Conservation (phyloP, 2,329 filamentous ascomycete genomes). For the Fusarium musae region DNA sequence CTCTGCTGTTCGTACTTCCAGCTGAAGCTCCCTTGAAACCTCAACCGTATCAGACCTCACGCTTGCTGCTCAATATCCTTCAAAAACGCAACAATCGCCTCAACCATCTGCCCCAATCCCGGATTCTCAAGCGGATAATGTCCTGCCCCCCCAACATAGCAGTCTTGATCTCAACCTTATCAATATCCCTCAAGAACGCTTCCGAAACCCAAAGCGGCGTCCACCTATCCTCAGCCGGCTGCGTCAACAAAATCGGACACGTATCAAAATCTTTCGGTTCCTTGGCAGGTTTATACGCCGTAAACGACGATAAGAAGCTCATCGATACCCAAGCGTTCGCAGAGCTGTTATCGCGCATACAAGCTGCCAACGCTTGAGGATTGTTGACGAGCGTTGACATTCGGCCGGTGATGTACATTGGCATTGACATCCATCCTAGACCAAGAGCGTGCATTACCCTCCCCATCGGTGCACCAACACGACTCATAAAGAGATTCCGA, state of each 20-base stretch:
- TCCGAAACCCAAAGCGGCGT: neutral
- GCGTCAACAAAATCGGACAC: constrained; percentile 10
- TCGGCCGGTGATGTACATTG: neutral
- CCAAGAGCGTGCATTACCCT: neutral
- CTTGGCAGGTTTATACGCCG: neutral
- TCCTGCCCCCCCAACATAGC: neutral
- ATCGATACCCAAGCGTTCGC: neutral
- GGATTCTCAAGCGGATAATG: constrained; percentile 15
- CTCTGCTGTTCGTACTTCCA: too few relatives aligned
- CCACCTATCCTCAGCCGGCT: neutral
- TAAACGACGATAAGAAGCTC: neutral
- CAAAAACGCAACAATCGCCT: neutral
- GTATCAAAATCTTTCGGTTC: constrained; percentile 6
- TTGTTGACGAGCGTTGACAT: constrained; percentile 20
- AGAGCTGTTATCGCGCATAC: neutral
- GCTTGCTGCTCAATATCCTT: neutral
- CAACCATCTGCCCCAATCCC: constrained; percentile 2
- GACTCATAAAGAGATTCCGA: constrained; percentile 13
- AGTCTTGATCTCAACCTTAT: neutral
- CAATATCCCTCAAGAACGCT: neutral
- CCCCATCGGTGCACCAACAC: neutral
- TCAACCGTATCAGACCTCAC: neutral
- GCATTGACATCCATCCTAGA: neutral
- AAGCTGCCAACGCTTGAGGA: neutral
- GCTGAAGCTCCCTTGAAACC: too few relatives aligned